phyloP scores from a whole-genome alignment of 306 rosid genomes.

The Lathyrus oleraceus region DNA sequence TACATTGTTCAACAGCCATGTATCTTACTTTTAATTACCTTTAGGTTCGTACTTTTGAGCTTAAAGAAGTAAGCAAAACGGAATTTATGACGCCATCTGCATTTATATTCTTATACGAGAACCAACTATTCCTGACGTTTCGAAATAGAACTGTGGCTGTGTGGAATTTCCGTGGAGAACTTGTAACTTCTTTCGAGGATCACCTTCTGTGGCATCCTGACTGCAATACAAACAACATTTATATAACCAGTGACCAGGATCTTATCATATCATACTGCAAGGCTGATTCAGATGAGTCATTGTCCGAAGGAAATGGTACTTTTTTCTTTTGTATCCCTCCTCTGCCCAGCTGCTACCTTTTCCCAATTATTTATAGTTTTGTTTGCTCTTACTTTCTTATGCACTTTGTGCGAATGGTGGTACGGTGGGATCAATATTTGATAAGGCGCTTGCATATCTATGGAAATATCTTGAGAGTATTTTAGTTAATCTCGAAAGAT shows the following conservation, averaged over 20 bases:
- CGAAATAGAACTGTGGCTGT: conserved; percentile 92
- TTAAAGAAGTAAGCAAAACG: conserved; percentile 80
- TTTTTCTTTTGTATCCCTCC: neutral
- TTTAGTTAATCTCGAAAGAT: neutral
- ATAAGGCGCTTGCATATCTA: neutral
- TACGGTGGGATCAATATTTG: neutral
- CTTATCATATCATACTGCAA: conserved; percentile 97
- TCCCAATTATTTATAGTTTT: neutral
- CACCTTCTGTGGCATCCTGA: conserved; percentile 99
- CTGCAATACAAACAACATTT: conserved; percentile 92
- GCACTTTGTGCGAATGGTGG: conserved; percentile 1
- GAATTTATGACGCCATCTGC: conserved; percentile 97
- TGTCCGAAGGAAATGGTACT: conserved; percentile 86
- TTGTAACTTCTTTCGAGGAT: conserved; percentile 93
- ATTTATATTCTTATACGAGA: conserved; percentile 88
- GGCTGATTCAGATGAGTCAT: conserved; percentile 89
- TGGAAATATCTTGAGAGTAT: neutral
- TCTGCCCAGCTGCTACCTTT: neutral
- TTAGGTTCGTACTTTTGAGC: conserved; percentile 86
- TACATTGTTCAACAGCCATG: conserved; percentile 14
- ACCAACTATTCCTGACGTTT: conserved; percentile 85
- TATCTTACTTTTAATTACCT: conserved; percentile 35
- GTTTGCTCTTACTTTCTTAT: neutral
- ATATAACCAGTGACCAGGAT: conserved; percentile 95
- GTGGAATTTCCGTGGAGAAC: conserved; percentile 98